Base-by-base conservation (phyloP, 106 monocot genomes). In the Allium sativum region DNA sequence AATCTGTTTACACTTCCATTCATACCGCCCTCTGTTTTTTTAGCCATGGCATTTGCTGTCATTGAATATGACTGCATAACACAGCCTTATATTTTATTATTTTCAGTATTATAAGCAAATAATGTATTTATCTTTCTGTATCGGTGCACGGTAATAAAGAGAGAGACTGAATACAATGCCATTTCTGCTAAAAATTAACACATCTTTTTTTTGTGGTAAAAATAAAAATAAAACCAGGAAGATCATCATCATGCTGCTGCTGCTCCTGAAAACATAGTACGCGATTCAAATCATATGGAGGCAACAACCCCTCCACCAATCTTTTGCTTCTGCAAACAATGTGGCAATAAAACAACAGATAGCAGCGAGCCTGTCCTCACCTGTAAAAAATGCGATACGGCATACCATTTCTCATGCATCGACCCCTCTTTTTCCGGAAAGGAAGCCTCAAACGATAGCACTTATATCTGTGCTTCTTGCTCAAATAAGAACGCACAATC, bases 381-480 rank as follows among this genome's bases (percentile, higher is more conserved):
- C 45, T 94, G 93, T 75, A 78, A 81, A 70, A 74, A 76, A 40
- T 94, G 93, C 64, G 83, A 86, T 51, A 66, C 80, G 41, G 57
- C 75, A 52, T 94, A 81, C 74, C 94, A 86, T 56, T 61, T 90
- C 16, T 73, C 78, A 17, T 94, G 94, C 58, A 53, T 69, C 10
- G 57, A 71, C 20, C 80, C 89, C 67, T 18, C 59, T 53, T 45
- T 70, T 43, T 41, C 66, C 52, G 65, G 56, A 16, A 62, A 73
- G 46, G 71, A 81, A 14, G 69, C 46, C 61, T 70, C 43, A 57
- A 81, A 53, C 58, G 31, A 31, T 31, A 31, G 31, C 31, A 31
- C 31, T 31, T 94, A 86, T 81, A 81, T 70, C 65, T 84, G 83
- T 62, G 4, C 70, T 50, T 46, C 53, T n/a, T 94, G 86, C 64